phyloP scores from a whole-genome alignment of 805 yeast genomes.

The Sugiyamaella marilandica region DNA sequence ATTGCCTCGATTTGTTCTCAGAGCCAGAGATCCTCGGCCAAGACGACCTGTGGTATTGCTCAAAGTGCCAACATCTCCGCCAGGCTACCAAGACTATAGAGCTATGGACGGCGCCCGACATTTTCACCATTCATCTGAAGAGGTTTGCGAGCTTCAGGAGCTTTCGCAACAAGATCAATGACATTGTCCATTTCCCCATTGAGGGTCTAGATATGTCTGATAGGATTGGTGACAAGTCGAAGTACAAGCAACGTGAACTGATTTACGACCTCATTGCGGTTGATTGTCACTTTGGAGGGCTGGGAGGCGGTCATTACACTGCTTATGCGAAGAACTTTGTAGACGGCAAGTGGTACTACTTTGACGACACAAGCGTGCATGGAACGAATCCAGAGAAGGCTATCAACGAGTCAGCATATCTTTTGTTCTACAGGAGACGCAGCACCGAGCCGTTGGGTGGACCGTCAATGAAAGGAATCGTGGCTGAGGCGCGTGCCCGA shows the following conservation, averaged over 20 bases:
- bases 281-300: conserved; percentile 92
- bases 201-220: conserved; percentile 68
- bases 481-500: conserved; percentile 11
- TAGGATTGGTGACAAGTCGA: conserved; percentile 40
- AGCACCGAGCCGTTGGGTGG: conserved; percentile 25
- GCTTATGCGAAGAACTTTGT: conserved; percentile 77
- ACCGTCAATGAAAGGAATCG: conserved; percentile 12
- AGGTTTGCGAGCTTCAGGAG: conserved; percentile 81
- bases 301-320: conserved; percentile 97
- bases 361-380: conserved; percentile 73
- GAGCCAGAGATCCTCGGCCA: conserved; percentile 81
- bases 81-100: conserved; percentile 89
- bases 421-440: conserved; percentile 70
- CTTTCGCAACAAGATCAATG: conserved; percentile 85
- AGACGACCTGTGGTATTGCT: conserved; percentile 92
- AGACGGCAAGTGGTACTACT: conserved; percentile 82
- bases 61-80: conserved; percentile 79
- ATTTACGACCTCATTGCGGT: conserved; percentile 86
- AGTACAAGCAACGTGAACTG: conserved; percentile 23
- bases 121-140: conserved; percentile 82
- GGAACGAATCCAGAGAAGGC: conserved; percentile 52
- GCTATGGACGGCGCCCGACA: conserved; percentile 91
- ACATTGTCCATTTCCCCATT: conserved; percentile 80
- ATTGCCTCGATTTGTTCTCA: conserved; percentile 71
- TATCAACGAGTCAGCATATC: conserved; percentile 75